These are phyloP conservation scores for Brassica napus DNA, from an alignment of 345 rosid genomes.

Conservation along the genomic window DNA sequence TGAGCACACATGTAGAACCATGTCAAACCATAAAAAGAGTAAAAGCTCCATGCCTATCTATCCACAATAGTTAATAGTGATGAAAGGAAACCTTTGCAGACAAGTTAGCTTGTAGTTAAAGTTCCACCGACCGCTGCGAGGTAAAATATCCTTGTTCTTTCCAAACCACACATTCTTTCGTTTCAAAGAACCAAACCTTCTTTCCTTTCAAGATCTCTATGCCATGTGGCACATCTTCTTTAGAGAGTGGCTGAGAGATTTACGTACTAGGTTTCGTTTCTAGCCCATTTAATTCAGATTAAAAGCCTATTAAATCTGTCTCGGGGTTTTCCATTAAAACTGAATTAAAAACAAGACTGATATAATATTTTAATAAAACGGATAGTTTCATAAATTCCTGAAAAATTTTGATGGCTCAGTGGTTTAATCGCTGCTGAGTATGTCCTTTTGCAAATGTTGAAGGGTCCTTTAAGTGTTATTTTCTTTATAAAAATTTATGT, in stretches of 20 bases:
- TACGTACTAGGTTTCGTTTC: not conserved
- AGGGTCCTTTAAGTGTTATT: no score
- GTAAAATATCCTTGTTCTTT: not conserved
- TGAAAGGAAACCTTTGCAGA: not conserved
- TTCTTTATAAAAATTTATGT: no score
- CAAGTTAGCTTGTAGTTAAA: not conserved
- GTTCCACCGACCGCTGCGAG: not conserved
- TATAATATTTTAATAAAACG: no score
- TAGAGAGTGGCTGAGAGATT: not conserved
- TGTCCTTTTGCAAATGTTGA: no score
- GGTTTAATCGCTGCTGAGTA: no score
- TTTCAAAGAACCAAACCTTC: no score
- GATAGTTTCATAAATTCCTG: no score
- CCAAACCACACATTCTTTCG: not conserved
- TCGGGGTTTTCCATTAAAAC: no score
- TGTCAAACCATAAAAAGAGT: not conserved
- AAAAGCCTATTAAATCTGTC: not conserved
- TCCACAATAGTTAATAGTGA: not conserved
- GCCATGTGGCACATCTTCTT: no score
- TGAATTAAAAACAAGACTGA: no score
- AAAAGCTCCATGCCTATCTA: not conserved
- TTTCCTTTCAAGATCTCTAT: not conserved
- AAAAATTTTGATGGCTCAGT: no score
- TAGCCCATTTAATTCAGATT: not conserved
- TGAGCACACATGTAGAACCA: not conserved